phyloP scores from a whole-genome alignment of 2,329 filamentous ascomycete species.

The Onygenales sp. region DNA sequence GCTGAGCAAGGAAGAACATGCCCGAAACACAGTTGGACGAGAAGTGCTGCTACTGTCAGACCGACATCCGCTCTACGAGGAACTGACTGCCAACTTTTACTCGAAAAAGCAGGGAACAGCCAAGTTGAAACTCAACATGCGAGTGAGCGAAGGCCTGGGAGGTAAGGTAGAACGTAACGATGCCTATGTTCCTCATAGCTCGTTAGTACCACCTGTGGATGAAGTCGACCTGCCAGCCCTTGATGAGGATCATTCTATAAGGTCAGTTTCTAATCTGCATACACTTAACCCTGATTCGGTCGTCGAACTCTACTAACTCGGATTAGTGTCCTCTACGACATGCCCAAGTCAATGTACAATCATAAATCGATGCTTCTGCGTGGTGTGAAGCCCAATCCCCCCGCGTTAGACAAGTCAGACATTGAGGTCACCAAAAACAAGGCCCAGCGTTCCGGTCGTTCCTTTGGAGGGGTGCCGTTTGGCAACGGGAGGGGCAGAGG shows the following conservation, averaged over 20 bases:
- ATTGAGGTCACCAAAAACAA: slow-evolving; percentile 62
- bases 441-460: slow-evolving; percentile 56
- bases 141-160: slow-evolving; percentile 64
- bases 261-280: slow-evolving; percentile 43
- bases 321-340: slow-evolving; percentile 69
- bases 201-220: slow-evolving; percentile 67
- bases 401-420: slow-evolving; percentile 66
- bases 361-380: slow-evolving; percentile 94
- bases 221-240: slow-evolving; percentile 63
- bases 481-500: slow-evolving; percentile 35
- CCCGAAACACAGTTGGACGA: slow-evolving; percentile 68
- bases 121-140: slow-evolving; percentile 64
- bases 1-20: slow-evolving; percentile 64
- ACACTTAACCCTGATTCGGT: not conserved
- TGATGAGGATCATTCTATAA: slow-evolving; percentile 78
- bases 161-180: slow-evolving; percentile 76
- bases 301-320: slow-evolving; percentile 17
- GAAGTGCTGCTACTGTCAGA: slow-evolving; percentile 82
- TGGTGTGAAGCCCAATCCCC: slow-evolving; percentile 63
- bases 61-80: slow-evolving; percentile 73
- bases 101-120: slow-evolving; percentile 68
- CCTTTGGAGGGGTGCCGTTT: slow-evolving; percentile 59
- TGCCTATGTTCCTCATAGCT: slow-evolving; percentile 73
- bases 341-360: slow-evolving; percentile 60
- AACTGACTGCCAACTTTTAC: slow-evolving; percentile 77